Evolutionary conservation across 257 asterid species (phyloP).

Genomic region (Przewalskia tangutica): DNA sequence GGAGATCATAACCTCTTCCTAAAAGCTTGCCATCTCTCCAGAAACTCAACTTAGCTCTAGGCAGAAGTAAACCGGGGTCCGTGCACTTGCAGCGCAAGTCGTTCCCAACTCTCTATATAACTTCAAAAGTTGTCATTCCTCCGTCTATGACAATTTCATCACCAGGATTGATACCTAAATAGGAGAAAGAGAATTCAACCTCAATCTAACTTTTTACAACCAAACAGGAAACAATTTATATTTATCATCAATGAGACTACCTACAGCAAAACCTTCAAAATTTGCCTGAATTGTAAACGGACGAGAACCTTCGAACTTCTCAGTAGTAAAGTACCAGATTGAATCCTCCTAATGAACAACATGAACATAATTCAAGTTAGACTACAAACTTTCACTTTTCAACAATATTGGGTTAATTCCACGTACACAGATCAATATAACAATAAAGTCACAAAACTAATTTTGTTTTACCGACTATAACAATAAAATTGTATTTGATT

Average conservation of each 20-base stretch:
- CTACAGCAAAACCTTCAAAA: constrained; percentile 69
- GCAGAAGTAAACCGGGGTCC: constrained; percentile 67
- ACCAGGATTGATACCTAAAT: constrained; percentile 53
- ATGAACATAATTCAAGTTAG: not conserved
- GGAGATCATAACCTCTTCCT: constrained; percentile 41
- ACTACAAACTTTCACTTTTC: not conserved
- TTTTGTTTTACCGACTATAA: not conserved
- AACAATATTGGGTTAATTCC: not conserved
- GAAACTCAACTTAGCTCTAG: constrained; percentile 71
- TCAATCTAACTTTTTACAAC: not conserved
- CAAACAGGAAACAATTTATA: not conserved
- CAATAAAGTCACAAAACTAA: not conserved
- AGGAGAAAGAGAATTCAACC: not conserved
- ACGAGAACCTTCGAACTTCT: constrained; percentile 57
- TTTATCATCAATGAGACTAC: constrained; percentile 17
- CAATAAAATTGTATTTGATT: too few relatives aligned
- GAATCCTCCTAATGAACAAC: constrained; percentile 51
- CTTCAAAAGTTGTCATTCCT: constrained; percentile 82
- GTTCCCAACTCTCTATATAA: constrained; percentile 53
- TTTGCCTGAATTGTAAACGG: constrained; percentile 63
- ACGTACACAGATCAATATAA: not conserved
- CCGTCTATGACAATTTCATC: constrained; percentile 80
- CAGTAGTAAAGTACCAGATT: constrained; percentile 63
- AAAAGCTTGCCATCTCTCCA: constrained; percentile 81
- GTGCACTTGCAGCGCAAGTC: constrained; percentile 70